Evolutionary conservation across 2,329 filamentous ascomycete species (phyloP), one percentile per base, ranked within the genome.

Genomic region (Arthrobotrys conoides): DNA sequence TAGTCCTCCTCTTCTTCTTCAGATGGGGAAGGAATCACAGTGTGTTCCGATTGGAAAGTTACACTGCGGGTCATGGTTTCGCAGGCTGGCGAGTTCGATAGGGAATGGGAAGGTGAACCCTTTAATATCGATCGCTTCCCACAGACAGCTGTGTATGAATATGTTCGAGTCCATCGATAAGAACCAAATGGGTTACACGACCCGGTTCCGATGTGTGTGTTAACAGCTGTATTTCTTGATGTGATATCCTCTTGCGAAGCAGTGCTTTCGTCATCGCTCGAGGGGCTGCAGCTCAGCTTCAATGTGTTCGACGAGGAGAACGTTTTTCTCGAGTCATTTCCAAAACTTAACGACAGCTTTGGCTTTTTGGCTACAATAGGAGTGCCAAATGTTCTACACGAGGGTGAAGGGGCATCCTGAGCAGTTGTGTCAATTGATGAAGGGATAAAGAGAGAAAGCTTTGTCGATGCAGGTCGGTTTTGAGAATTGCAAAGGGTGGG

Each of bases 381-480:
- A 38, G 75, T 78, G 10, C 75, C 68, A 22, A 70, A 72, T 24
- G 68, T 72, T 67, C 75, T 78, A 69, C 63, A 68, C n/a, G 59
- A 51, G 24, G 75, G 75, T 18, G 75, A 78, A 20, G 75, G 69
- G 38, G 68, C 46, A 59, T 77, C 67, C 8, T 59, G 27, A 20
- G 33, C 10, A 44, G 20, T 69, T 27, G 63, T 51, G 38, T 78
- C 68, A 48, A 61, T 33, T 16, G 75, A 64, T 8, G 63, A 48
- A n/a, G 75, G 75, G 33, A 78, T 78, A 41, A 78, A 78, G 46
- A 78, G 68, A n/a, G 75, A 78, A 55, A 78, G 63, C 20, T 78
- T 78, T 12, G 75, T 36, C 18, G 73, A 67, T 46, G 63, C 51
- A 24, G 75, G 48, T 46, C 75, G 68, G 53, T 24, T 78, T 64